Evolutionary conservation across 768 basidiomycete genomes (phyloP), one percentile per base, ranked within the genome.

Genomic region (Roridomyces roridus): DNA sequence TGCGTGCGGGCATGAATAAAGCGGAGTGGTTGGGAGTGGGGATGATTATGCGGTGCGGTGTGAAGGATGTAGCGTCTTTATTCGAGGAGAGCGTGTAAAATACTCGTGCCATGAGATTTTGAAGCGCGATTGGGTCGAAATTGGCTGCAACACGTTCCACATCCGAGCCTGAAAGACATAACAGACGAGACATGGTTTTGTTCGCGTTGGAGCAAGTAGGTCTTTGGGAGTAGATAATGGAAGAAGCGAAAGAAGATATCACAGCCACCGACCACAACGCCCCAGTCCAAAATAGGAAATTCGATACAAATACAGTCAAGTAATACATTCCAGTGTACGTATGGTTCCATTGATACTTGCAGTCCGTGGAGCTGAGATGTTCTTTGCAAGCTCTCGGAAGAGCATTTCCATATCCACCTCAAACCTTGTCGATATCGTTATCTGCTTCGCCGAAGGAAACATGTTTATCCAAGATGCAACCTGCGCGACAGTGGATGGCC

Each of bases 1-100:
- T 76, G 23, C 88, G 82, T 7, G 91, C 84, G 2, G 94, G 93
- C 94, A 96, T 96, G 71, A 94, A 90, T 3, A 97, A 76, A 0
- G 82, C 77, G 1, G 80, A 87, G 62, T 92, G 85, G 39, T 79
- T 75, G 8, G 70, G 64, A 46, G 80, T 84, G 0, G 76, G 73
- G 11, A 94, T 68, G 0, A 77, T 71, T 0, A 80, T 83, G 45
- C 94, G 80, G 50, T 84, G 87, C 4, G 93, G 93, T 11, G 74
- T 76, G 49, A 74, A 70, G 51, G 68, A 34, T 24, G 53, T 66
- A 51, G 21, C 65, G 40, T 34, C 55, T 50, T 36, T 35, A 15
- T 36, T 34, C 2, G 76, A 72, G 6, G 78, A 76, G n/a, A 88
- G 73, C 23, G 66, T 70, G n/a, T 65, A 62, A 68, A 87, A 92